Conservation (phyloP, 352 stramenopile species). For the Phytopythium kandeliae region DNA sequence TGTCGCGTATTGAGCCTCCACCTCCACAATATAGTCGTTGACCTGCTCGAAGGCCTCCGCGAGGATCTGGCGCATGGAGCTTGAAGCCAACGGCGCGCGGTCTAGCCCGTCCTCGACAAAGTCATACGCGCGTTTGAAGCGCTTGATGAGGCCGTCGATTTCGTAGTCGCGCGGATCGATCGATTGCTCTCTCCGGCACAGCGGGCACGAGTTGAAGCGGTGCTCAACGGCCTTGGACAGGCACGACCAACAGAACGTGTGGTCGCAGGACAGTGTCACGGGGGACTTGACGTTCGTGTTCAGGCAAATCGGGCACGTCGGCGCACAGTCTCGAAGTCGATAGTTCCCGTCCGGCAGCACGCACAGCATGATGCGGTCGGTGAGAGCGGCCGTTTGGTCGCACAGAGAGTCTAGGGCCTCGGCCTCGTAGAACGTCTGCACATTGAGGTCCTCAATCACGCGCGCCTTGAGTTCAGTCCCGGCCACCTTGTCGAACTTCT, state of each 20-base stretch:
- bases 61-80: slow-evolving; percentile 67
- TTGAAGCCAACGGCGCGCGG: slow-evolving; percentile 39
- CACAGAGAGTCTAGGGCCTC: slow-evolving; percentile 51
- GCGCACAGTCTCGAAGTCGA: slow-evolving; percentile 28
- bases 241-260: slow-evolving; percentile 83
- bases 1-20: slow-evolving; percentile 57
- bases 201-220: slow-evolving; percentile 64
- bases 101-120: slow-evolving; percentile 54
- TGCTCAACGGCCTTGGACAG: slow-evolving; percentile 65
- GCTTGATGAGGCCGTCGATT: slow-evolving; percentile 71
- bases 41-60: slow-evolving; percentile 53
- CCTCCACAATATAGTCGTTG: slow-evolving; percentile 36
- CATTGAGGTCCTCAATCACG: slow-evolving; percentile 49
- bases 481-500: slow-evolving; percentile 73
- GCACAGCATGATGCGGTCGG: slow-evolving; percentile 65
- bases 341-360: slow-evolving; percentile 68
- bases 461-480: slow-evolving; percentile 21
- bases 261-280: slow-evolving; percentile 62
- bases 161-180: slow-evolving; percentile 79
- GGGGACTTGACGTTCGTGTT: slow-evolving; percentile 52
- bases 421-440: slow-evolving; percentile 62
- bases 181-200: slow-evolving; percentile 66
- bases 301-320: slow-evolving; percentile 71
- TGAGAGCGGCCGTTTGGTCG: slow-evolving; percentile 34
- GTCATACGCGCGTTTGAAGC: slow-evolving; percentile 64